Base-by-base conservation (phyloP, 2,329 filamentous ascomycete species). In the Fusarium pininemorale region DNA sequence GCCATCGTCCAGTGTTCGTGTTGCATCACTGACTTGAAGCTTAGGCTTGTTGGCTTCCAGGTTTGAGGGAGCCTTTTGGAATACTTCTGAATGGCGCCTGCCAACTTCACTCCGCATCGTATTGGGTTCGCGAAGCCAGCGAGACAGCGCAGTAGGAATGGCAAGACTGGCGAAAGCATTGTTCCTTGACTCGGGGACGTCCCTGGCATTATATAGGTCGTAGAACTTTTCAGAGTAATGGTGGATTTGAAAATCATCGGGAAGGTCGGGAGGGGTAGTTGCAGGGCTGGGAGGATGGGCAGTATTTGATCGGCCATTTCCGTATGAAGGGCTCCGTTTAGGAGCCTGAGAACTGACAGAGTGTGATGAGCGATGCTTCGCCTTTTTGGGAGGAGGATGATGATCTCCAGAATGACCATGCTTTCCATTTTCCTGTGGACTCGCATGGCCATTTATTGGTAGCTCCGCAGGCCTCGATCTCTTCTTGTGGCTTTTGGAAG, bases 401-500 rank as follows among this genome's bases (percentile, higher is more conserved):
- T 87, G 81, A 42, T 87, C 84, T 64, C 84, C 81, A 16, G 86
- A 86, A 69, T 82, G 85, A 24, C 78, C 72, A 61, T 87, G 83
- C 78, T 87, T 90, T 53, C 83, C 77, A 53, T 78, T 87, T 59
- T 93, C 91, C 66, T 87, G 85, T 69, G 89, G 88, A 63, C 88
- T 85, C 47, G 86, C 84, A 57, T 90, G 90, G 57, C 93, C 93
- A 79, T 95, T 95, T 57, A 90, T 84, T 77, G 90, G 89, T 38
- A 91, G 81, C 48, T 91, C 90, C 35, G 83, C 84, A 15, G 95
- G 93, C 80, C 95, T 97, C 42, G 89, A 82, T 83, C 95, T 97
- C 86, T 97, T 98, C 86, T 95, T 98, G 80, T 95, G 93, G 80
- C 89, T 92, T 81, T 98, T 98, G 18, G 93, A 87, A 12, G 92